phyloP scores from a whole-genome alignment of 805 yeast species.

The Torulaspora franciscae region DNA sequence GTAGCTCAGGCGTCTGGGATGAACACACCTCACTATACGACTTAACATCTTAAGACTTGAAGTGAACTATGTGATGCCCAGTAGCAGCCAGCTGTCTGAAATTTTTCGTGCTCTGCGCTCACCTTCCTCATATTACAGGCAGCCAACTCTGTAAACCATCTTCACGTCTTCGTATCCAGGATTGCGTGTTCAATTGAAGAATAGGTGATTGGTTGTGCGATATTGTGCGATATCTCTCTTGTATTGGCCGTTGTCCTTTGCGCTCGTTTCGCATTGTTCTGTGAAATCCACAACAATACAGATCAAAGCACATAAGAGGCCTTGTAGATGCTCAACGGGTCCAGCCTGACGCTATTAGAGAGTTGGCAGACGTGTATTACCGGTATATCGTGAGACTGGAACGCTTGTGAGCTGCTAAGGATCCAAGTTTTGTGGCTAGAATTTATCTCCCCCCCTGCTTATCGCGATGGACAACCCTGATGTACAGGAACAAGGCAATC shows the following conservation, averaged over 20 bases:
- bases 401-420: not conserved
- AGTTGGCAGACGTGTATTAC: not conserved
- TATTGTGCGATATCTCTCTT: not conserved
- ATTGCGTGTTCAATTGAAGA: not conserved
- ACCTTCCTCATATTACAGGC: not conserved
- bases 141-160: not conserved
- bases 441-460: not conserved
- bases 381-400: not conserved
- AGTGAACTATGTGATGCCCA: not conserved
- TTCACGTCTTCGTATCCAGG: not conserved
- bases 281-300: constrained; percentile 2
- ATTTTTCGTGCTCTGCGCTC: constrained; percentile 2
- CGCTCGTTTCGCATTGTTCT: constrained; percentile 6
- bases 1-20: not conserved
- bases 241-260: constrained; percentile 4
- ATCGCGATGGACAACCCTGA: constrained; percentile 1
- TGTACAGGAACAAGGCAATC: constrained; percentile 6
- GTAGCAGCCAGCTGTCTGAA: not conserved
- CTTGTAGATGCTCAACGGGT: not conserved
- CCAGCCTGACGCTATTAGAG: not conserved
- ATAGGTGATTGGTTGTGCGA: no score
- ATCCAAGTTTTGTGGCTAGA: not conserved
- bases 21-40: not conserved
- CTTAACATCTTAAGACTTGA: not conserved
- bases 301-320: not conserved